phyloP scores from a whole-genome alignment of 2,329 filamentous ascomycete genomes.

The Chaetomium globosum region DNA sequence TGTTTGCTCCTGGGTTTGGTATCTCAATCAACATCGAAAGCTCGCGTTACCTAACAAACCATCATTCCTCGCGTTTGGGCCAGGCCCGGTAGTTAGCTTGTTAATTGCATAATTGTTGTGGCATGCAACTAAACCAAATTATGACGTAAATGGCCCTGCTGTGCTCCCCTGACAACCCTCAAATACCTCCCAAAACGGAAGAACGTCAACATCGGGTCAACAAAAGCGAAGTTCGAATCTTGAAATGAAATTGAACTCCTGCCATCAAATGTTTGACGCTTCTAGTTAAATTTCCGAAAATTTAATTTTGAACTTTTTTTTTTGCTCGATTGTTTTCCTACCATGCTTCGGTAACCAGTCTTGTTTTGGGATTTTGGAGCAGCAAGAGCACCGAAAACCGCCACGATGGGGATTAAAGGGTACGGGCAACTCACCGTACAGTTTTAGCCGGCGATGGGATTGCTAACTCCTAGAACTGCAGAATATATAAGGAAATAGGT shows the following conservation, averaged over 20 bases:
- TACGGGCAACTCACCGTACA: constrained; percentile 39
- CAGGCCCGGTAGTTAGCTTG: background rate
- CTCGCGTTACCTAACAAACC: background rate
- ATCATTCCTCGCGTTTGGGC: background rate
- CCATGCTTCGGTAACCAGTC: constrained; percentile 1
- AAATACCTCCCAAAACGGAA: constrained; percentile 35
- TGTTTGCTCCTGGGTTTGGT: background rate
- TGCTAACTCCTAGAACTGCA: constrained; percentile 44
- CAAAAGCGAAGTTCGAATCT: background rate
- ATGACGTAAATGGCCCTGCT: constrained; percentile 10
- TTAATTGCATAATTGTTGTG: constrained; percentile 7
- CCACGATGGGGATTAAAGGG: constrained; percentile 68
- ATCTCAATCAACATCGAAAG: background rate
- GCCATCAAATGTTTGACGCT: background rate
- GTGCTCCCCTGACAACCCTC: constrained; percentile 27
- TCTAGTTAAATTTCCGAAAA: background rate
- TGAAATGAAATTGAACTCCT: background rate
- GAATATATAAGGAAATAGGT: constrained; percentile 89
- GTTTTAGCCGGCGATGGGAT: background rate
- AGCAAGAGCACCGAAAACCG: background rate
- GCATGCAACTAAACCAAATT: constrained; percentile 21
- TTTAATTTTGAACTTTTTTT: background rate
- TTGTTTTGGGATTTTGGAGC: constrained; percentile 1
- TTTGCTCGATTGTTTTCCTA: background rate
- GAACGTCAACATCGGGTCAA: constrained; percentile 39